Base-by-base conservation (phyloP, 495 filamentous ascomycete species). In the Echria macrotheca region DNA sequence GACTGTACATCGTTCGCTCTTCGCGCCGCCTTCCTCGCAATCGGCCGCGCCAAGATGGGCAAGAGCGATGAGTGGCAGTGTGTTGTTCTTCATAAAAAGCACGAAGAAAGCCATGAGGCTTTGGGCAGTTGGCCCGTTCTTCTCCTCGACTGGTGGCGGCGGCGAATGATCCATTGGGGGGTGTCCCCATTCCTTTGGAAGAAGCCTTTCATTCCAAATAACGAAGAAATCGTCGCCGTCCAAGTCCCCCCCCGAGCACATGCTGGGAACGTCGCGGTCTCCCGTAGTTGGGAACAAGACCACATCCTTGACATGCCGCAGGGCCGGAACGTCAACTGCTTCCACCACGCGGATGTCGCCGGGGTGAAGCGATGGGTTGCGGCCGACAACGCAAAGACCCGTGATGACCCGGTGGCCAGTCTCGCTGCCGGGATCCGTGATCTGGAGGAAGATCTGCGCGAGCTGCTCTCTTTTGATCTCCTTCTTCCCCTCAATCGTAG, bases 221-320 rank as follows among this genome's bases (percentile, higher is more conserved):
- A 97, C 84, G 19, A 96, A 77, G 59, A 86, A 99, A 60, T 97
- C 94, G 56, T 99, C 93, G 0, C 93, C 93, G 66, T 99, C 93
- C 2, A 99, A 72, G 63, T 99, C 93, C 4, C 93, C 94, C 2
- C 93, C 93, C 5, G 93, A 95, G 54, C 90, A 93, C 93, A 97
- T 97, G 51, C 84, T 87, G 6, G 89, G 77, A 21, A 99, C 65
- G 54, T 91, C 88, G 31, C 84, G 75, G 64, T 97, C 91, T 0
- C 93, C 93, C 0, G 74, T 83, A 32, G 85, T 78, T 0, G 93
- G 89, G 32, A 99, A 81, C 4, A 96, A 89, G 17, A 97, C 84
- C 10, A 93, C 86, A 58, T 96, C 81, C 23, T 78, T 77, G 4
- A 96, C 75, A 56, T 95, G 85, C 26, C 75, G 73, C 5, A 99